Base-by-base conservation (phyloP, 768 basidiomycete genomes). In the Tubosaeta sp. region DNA sequence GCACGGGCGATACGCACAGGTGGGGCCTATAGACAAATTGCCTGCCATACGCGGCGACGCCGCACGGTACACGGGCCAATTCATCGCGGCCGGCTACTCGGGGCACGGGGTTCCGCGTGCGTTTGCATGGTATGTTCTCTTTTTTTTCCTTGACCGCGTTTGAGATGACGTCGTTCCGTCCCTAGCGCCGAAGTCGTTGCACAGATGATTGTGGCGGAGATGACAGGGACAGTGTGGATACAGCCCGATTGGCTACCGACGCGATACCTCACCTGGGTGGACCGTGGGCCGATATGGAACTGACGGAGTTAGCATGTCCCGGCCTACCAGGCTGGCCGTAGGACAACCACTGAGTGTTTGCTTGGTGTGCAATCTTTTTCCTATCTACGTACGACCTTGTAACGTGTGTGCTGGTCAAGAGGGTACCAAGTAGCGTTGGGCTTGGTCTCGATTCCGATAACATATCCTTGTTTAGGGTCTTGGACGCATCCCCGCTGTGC, bases 61-160 rank as follows among this genome's bases (percentile, higher is more conserved):
- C 5, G 59, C 62, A 5, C 49, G 59, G 1, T 75, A 74, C 51
- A 58, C 73, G 9, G 84, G 85, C 0, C 87, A 90, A 54, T 90
- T 81, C 60, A 80, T 90, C 13, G 72, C 82, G 7, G 87, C 83
- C 0, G 89, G 87, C 3, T 90, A 80, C 58, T 74, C 80, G 0
- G 89, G 89, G 1, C 89, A 90, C 55, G 90, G 89, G 0, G 90
- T 91, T 87, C 81, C 88, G 6, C 79, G 86, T 6, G 80, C 84
- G 0, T 89, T 77, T 64, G 81, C 14, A 42, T 42, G 41, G 41
- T 42, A 42, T 18, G 41, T 14, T 6, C 25, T 16, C 24, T 27
- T 10, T 14, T n/a, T 9, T 27, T 27, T 27, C 27, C 27, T 27
- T 27, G 27, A 27, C 27, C 27, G 9, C 27, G 27, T 27, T 27